Percentiles rank a stretch among this genome's conserved stretches.
Evolutionary conservation across 139 green algal species (phyloP).

Genomic region (Desmodesmus armatus): DNA sequence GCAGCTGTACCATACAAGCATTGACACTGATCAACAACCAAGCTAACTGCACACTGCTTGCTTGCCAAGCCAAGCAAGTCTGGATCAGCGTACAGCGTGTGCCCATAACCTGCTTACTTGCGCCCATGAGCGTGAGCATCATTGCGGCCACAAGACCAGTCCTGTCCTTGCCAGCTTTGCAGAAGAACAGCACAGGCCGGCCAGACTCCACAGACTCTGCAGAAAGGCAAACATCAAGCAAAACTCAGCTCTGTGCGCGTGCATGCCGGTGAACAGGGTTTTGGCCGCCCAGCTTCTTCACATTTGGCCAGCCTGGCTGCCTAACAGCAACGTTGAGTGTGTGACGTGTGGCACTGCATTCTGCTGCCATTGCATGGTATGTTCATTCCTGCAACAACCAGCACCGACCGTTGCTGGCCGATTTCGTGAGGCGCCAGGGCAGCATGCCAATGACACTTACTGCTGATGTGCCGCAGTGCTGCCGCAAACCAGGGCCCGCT

Average conservation of each 20-base stretch:
- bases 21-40: no score
- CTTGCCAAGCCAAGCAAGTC: no score
- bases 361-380: neutral
- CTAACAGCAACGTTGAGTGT: no score
- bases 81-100: no score
- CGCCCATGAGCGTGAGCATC: conserved; percentile 67
- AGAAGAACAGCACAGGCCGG: conserved; percentile 77
- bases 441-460: neutral
- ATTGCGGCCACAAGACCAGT: conserved; percentile 77
- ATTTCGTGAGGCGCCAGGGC: neutral
- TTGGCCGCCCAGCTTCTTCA: no score
- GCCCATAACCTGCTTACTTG: no score
- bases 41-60: no score
- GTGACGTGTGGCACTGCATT: no score
- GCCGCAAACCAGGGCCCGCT: conserved; percentile 14
- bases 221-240: no score
- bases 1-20: no score
- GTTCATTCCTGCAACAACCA: neutral
- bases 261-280: neutral
- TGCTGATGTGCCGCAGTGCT: conserved; percentile 49
- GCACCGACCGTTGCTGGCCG: neutral
- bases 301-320: no score
- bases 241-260: neutral
- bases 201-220: conserved; percentile 36
- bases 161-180: conserved; percentile 81